These are phyloP conservation scores for Cordyceps javanica DNA, from an alignment of 2,329 filamentous ascomycete genomes.

Conservation along the genomic window DNA sequence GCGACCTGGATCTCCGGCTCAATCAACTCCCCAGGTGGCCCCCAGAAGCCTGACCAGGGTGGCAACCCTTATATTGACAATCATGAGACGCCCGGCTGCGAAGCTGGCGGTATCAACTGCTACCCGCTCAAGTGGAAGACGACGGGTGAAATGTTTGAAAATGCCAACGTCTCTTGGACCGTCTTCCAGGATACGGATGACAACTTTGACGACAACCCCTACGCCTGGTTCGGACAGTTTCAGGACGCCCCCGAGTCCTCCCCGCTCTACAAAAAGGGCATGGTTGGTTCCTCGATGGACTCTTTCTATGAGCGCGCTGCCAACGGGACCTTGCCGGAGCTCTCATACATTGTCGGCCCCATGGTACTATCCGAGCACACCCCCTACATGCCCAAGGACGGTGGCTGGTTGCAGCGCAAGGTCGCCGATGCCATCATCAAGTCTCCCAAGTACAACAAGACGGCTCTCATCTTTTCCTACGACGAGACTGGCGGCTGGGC, in stretches of 20 bases:
- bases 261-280: constrained; percentile 37
- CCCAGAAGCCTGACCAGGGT: constrained; percentile 34
- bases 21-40: constrained; percentile 42
- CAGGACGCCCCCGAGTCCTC: constrained; percentile 37
- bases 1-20: constrained; percentile 45
- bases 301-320: constrained; percentile 44
- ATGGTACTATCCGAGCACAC: constrained; percentile 47
- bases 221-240: constrained; percentile 48
- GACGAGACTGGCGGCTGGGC: constrained; percentile 48
- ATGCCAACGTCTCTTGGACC: constrained; percentile 43
- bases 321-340: constrained; percentile 43
- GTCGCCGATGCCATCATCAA: constrained; percentile 44
- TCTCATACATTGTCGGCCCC: constrained; percentile 46
- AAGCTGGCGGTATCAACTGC: constrained; percentile 39
- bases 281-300: constrained; percentile 41
- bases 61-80: constrained; percentile 43
- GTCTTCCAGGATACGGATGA: constrained; percentile 41
- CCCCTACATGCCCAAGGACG: constrained; percentile 46
- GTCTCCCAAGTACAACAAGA: constrained; percentile 42
- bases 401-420: constrained; percentile 48
- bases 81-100: constrained; percentile 41
- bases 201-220: constrained; percentile 49
- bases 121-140: constrained; percentile 50
- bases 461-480: constrained; percentile 39
- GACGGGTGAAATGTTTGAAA: constrained; percentile 41